These are phyloP conservation scores for Grifola frondosa DNA, from an alignment of 1,284 basidiomycete genomes.

Conservation along the genomic window DNA sequence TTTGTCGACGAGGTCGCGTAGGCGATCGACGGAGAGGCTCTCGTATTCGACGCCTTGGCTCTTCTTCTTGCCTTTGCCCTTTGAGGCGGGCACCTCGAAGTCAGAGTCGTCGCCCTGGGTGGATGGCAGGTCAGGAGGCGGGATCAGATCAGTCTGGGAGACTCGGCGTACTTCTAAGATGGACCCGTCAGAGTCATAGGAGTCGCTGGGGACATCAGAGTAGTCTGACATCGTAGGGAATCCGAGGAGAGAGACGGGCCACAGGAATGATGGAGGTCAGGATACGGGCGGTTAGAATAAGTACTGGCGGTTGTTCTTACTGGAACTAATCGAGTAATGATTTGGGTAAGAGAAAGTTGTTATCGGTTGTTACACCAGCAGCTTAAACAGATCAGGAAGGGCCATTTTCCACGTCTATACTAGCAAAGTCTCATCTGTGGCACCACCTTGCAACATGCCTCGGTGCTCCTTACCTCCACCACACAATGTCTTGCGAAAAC, in stretches of 20 bases:
- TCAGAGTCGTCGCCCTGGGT: conserved; percentile 32
- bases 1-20: conserved; percentile 44
- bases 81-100: conserved; percentile 21
- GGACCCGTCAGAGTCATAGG: conserved; percentile 30
- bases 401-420: background rate
- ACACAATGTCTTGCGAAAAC: conserved; percentile 75
- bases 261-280: conserved; percentile 2
- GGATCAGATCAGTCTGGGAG: background rate
- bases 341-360: conserved; percentile 4
- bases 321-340: too few relatives aligned
- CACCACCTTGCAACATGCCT: too few relatives aligned
- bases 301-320: too few relatives aligned
- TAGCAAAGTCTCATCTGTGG: too few relatives aligned
- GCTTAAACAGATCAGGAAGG: background rate
- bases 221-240: conserved; percentile 35
- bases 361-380: background rate
- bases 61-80: conserved; percentile 31
- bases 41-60: conserved; percentile 29
- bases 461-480: conserved; percentile 5
- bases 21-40: conserved; percentile 38
- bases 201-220: conserved; percentile 29
- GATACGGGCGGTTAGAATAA: too few relatives aligned
- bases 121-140: conserved; percentile 3
- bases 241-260: too few relatives aligned
- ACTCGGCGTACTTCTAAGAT: conserved; percentile 23